Percentiles rank a stretch among this genome's conserved stretches.
Evolutionary conservation across 495 filamentous ascomycete genomes (phyloP).

Genomic region (Delitschia confertaspora): DNA sequence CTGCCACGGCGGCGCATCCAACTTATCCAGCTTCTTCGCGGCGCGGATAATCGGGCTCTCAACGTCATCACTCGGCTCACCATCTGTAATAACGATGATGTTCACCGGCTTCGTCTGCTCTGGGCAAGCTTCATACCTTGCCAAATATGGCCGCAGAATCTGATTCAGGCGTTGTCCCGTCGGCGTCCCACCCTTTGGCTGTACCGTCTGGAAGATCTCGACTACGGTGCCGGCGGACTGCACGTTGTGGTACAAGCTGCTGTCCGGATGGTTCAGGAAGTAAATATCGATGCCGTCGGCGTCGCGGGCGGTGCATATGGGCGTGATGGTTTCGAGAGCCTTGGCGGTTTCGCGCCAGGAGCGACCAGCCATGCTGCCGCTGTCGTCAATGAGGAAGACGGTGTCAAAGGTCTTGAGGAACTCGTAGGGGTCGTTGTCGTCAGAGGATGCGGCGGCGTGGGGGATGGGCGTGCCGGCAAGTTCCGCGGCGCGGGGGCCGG

Average conservation of each 20-base stretch:
- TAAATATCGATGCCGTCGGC: constrained; percentile 86
- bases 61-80: constrained; percentile 72
- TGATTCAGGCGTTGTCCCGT: constrained; percentile 64
- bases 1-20: constrained; percentile 72
- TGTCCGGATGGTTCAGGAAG: constrained; percentile 66
- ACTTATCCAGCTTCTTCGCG: constrained; percentile 61
- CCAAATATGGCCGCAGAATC: constrained; percentile 67
- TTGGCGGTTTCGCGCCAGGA: constrained; percentile 68
- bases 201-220: constrained; percentile 57
- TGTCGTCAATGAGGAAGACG: constrained; percentile 89
- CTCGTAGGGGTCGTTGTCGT: constrained; percentile 70
- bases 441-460: constrained; percentile 29
- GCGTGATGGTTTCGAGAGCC: constrained; percentile 69
- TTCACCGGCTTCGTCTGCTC: constrained; percentile 71
- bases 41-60: constrained; percentile 59
- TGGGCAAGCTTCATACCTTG: constrained; percentile 33
- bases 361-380: constrained; percentile 69
- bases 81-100: constrained; percentile 90
- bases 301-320: constrained; percentile 77
- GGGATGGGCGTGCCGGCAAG: constrained; percentile 11
- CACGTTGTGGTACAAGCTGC: constrained; percentile 48
- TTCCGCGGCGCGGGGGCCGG: constrained; percentile 9
- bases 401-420: constrained; percentile 88
- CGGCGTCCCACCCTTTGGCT: constrained; percentile 59
- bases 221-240: constrained; percentile 44